phyloP scores from a whole-genome alignment of 306 rosid species.

The Cyamopsis tetragonoloba region DNA sequence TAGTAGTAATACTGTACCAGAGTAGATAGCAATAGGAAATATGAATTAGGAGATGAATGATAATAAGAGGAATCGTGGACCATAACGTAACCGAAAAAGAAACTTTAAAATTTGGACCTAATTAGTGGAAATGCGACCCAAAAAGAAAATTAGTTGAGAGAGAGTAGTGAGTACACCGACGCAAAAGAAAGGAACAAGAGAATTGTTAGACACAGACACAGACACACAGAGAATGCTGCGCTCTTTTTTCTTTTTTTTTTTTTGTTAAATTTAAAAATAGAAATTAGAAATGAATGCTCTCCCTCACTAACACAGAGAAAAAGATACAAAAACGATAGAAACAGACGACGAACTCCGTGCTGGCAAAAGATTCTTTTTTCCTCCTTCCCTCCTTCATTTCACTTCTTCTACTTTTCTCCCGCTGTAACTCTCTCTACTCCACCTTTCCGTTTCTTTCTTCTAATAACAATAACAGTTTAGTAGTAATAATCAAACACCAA shows the following conservation, averaged over 20 bases:
- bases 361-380: slow-evolving; percentile 98
- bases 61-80: not conserved
- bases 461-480: too few relatives aligned
- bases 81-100: not conserved
- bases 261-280: too few relatives aligned
- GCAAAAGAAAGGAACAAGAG: not conserved
- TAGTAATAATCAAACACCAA: too few relatives aligned
- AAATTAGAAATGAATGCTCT: not conserved
- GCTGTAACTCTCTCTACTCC: not conserved
- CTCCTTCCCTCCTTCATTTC: not conserved
- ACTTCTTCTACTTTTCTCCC: not conserved
- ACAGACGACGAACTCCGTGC: slow-evolving; percentile 77
- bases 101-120: too few relatives aligned
- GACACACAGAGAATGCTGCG: not conserved
- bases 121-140: too few relatives aligned
- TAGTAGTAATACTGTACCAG: too few relatives aligned
- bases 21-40: too few relatives aligned
- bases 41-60: too few relatives aligned
- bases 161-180: not conserved
- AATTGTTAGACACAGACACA: not conserved
- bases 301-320: too few relatives aligned
- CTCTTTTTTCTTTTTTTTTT: too few relatives aligned
- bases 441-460: too few relatives aligned
- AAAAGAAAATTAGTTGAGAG: not conserved
- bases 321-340: slow-evolving; percentile 35